Evolutionary conservation across 495 filamentous ascomycete species (phyloP).

Genomic region (Baudoinia panamericana): DNA sequence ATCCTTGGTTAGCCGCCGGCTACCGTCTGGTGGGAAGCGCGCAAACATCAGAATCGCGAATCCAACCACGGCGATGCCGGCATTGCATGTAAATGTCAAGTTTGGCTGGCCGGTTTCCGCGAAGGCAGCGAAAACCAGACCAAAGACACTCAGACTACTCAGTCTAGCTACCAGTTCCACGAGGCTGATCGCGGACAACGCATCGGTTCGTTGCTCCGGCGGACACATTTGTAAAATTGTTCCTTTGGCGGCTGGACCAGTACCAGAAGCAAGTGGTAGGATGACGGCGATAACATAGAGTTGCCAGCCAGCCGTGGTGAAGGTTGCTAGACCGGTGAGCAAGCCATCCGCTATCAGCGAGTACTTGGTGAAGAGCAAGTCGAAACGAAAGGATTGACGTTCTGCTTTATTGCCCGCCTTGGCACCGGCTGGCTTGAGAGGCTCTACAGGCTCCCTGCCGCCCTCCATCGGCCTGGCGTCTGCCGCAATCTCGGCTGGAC

Average conservation of each 20-base stretch:
- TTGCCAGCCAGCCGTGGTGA: slow-evolving; percentile 40
- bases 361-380: slow-evolving; percentile 41
- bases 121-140: slow-evolving; percentile 39
- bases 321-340: slow-evolving; percentile 38
- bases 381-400: slow-evolving; percentile 36
- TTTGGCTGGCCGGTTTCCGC: slow-evolving; percentile 36
- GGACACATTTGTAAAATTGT: slow-evolving; percentile 44
- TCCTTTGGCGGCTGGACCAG: slow-evolving; percentile 43
- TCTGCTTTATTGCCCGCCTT: slow-evolving; percentile 21
- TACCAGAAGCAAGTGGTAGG: slow-evolving; percentile 42
- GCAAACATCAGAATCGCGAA: slow-evolving; percentile 36
- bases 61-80: slow-evolving; percentile 37
- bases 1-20: slow-evolving; percentile 23
- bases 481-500: slow-evolving; percentile 14
- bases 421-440: slow-evolving; percentile 24
- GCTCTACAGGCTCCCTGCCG: slow-evolving; percentile 31
- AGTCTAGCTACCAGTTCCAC: slow-evolving; percentile 43
- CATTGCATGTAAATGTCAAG: slow-evolving; percentile 43
- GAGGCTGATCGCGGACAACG: slow-evolving; percentile 42
- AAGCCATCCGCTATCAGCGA: slow-evolving; percentile 40
- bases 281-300: slow-evolving; percentile 39
- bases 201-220: slow-evolving; percentile 35
- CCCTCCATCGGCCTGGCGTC: slow-evolving; percentile 18
- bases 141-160: slow-evolving; percentile 40
- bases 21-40: slow-evolving; percentile 35